Base-by-base conservation (phyloP, 2,329 filamentous ascomycete genomes). In the Metarhizium brunneum region DNA sequence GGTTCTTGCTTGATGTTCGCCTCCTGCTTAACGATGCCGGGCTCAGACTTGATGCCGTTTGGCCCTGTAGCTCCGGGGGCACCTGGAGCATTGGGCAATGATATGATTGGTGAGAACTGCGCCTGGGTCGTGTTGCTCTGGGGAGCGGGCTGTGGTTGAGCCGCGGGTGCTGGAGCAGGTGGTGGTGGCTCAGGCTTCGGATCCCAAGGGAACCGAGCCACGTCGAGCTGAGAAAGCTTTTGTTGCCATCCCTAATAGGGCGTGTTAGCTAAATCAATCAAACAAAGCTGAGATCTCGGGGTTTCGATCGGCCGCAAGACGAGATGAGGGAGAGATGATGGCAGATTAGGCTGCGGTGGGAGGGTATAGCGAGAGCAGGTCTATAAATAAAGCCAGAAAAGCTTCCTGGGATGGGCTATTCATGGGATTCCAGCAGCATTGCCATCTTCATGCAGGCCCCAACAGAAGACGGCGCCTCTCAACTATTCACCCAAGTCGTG, bases 151-250 rank as follows among this genome's bases (percentile, higher is more conserved):
- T 64, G 63, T 42, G 59, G 53, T 20, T 55, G n/a, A 14, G 59
- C 56, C 30, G 62, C 55, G 32, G 65, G 53, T 47, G 72, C 60
- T 66, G 73, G 67, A 69, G 66, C 59, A 60, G 66, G 62, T 25
- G 65, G 61, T 16, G 67, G 61, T n/a, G 82, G 80, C 53, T 88
- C 85, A 52, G 87, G 86, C 67, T 88, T 86, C 47, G 94, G 92
- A 68, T 99, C 94, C 94, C 94, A 99, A 11, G 94, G 92, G 69
- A 97, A 96, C 56, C 83, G 78, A 57, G 94, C 94, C 59, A 97
- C 87, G 62, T 87, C 84, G 61, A 95, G 84, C 63, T 85, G 84
- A 1, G 92, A 88, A 40, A 99, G 80, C 73, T 95, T 96, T 65
- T 86, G 80, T 77, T 97, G 92, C 94, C 94, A 99, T 74, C 86